phyloP scores from a whole-genome alignment of 805 yeast species.

The Cyberlindnera galapagoensis region DNA sequence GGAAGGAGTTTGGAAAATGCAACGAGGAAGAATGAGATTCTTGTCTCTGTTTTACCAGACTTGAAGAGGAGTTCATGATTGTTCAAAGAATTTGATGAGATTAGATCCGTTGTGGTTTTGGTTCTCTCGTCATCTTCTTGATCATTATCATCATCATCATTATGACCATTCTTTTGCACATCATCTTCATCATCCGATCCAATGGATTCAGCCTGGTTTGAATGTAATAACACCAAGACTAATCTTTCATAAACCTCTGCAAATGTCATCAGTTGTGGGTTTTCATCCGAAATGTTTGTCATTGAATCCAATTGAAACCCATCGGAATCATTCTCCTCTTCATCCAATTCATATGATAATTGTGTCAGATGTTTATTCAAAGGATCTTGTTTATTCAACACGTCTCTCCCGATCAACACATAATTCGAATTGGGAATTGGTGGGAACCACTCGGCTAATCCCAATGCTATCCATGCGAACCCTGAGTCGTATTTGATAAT shows the following conservation, averaged over 20 bases:
- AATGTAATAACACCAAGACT: constrained; percentile 67
- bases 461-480: constrained; percentile 81
- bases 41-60: constrained; percentile 53
- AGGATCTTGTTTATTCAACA: constrained; percentile 12
- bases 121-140: constrained; percentile 7
- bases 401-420: constrained; percentile 22
- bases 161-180: no score
- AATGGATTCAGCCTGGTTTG: constrained; percentile 15
- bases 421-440: constrained; percentile 27
- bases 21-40: constrained; percentile 62
- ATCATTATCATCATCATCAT: no score
- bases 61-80: constrained; percentile 38
- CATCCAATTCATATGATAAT: constrained; percentile 18
- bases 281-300: constrained; percentile 9
- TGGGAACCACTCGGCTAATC: constrained; percentile 85
- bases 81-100: constrained; percentile 14
- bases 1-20: constrained; percentile 60
- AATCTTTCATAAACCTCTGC: constrained; percentile 69
- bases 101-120: constrained; percentile 13
- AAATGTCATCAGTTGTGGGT: constrained; percentile 36
- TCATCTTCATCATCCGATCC: constrained; percentile 1
- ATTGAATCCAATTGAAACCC: constrained; percentile 22
- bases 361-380: constrained; percentile 19
- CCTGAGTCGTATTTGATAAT: constrained; percentile 75
- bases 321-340: background rate